A percentile compares a stretch with the other conserved stretches of the same genome.
These are phyloP conservation scores for Phytophthora ramorum DNA, from an alignment of 352 stramenopile species.

Conservation along the genomic window DNA sequence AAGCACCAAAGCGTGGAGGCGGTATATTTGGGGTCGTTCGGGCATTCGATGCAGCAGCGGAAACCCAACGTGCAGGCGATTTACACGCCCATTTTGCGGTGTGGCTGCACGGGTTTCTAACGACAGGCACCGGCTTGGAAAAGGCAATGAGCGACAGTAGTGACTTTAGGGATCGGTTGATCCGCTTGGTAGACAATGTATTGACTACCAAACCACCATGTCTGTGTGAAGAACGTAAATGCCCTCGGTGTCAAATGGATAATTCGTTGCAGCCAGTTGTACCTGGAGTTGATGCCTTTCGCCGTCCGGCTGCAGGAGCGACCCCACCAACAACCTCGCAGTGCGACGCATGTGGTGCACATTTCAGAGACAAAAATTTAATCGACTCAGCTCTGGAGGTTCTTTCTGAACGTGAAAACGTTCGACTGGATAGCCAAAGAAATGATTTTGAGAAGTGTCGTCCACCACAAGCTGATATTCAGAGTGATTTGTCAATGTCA, in stretches of 20 bases:
- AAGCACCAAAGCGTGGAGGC: constrained; percentile 8
- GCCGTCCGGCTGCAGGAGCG: background rate
- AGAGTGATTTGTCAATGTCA: background rate
- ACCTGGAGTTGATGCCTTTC: constrained; percentile 11
- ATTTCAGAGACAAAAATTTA: constrained; percentile 10
- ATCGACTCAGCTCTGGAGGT: background rate
- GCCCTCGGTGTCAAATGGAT: background rate
- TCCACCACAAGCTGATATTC: background rate
- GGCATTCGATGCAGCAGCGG: constrained; percentile 24
- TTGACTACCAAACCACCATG: constrained; percentile 3
- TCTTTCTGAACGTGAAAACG: no score
- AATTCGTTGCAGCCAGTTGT: background rate
- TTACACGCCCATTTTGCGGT: constrained; percentile 32
- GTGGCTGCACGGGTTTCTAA: constrained; percentile 31
- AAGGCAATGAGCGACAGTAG: no score
- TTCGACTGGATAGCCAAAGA: no score
- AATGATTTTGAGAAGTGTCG: constrained; percentile 16
- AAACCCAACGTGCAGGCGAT: constrained; percentile 33
- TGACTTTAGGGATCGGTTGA: background rate
- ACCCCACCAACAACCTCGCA: background rate
- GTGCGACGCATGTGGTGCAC: background rate
- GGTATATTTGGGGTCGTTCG: constrained; percentile 35
- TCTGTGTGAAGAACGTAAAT: background rate
- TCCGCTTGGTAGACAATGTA: background rate
- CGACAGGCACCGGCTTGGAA: no score